These are phyloP conservation scores for Prunus davidiana DNA, from an alignment of 306 rosid species.

Conservation along the genomic window DNA sequence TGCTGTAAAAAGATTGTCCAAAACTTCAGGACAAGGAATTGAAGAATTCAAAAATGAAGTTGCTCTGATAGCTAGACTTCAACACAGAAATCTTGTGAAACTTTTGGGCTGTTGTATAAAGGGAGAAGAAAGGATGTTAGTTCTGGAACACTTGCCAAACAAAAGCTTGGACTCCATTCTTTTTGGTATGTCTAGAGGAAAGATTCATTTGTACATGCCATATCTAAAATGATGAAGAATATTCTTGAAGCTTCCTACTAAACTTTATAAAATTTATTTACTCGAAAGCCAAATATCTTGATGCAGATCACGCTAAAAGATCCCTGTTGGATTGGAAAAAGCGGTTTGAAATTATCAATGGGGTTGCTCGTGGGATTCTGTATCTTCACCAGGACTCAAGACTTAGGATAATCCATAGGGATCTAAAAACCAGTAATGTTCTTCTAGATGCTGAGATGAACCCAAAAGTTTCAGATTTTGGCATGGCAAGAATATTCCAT, in stretches of 20 bases:
- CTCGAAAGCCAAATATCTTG: not conserved
- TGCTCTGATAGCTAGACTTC: slow-evolving; percentile 52
- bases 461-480: slow-evolving; percentile 66
- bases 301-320: slow-evolving; percentile 32
- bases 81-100: slow-evolving; percentile 60
- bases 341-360: slow-evolving; percentile 39
- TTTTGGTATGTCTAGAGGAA: slow-evolving; percentile 35
- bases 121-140: slow-evolving; percentile 45
- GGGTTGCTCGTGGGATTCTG: slow-evolving; percentile 49
- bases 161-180: slow-evolving; percentile 54
- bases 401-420: slow-evolving; percentile 55
- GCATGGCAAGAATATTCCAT: slow-evolving; percentile 60
- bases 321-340: slow-evolving; percentile 40
- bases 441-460: slow-evolving; percentile 44
- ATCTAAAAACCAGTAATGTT: slow-evolving; percentile 54
- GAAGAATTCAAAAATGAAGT: slow-evolving; percentile 59
- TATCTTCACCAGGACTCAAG: slow-evolving; percentile 66
- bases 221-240: not conserved
- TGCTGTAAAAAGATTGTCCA: slow-evolving; percentile 50
- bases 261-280: not conserved
- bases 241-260: not conserved
- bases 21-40: slow-evolving; percentile 47
- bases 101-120: slow-evolving; percentile 51
- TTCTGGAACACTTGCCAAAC: slow-evolving; percentile 56
- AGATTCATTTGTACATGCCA: not conserved